Conservation (phyloP, 2,329 filamentous ascomycete genomes). For the Calonectria pseudoreteaudii region DNA sequence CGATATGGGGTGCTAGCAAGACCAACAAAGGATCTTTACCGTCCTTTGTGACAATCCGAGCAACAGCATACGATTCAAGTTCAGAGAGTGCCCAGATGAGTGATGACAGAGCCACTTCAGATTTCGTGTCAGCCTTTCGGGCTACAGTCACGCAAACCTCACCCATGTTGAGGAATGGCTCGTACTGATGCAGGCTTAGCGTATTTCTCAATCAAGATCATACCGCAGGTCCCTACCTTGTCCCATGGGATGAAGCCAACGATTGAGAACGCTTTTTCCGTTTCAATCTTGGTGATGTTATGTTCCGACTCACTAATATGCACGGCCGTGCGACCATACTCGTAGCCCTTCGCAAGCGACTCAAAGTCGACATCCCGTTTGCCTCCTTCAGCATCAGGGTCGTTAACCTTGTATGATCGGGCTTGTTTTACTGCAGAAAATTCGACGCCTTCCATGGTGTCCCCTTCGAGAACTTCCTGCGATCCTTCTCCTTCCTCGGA, state of each 20-base stretch:
- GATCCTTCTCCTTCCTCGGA: slow-evolving; percentile 59
- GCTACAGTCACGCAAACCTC: slow-evolving; percentile 83
- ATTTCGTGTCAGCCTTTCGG: slow-evolving; percentile 82
- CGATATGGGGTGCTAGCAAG: slow-evolving; percentile 83
- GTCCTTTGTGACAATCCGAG: slow-evolving; percentile 86
- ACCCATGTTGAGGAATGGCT: slow-evolving; percentile 87
- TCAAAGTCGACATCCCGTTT: slow-evolving; percentile 86
- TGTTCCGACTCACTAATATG: slow-evolving; percentile 88
- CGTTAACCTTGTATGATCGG: slow-evolving; percentile 84
- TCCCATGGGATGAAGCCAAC: slow-evolving; percentile 85
- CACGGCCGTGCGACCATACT: slow-evolving; percentile 92
- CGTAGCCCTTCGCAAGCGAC: slow-evolving; percentile 90
- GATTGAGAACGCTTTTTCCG: slow-evolving; percentile 79
- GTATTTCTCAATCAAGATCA: not conserved
- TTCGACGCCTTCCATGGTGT: slow-evolving; percentile 63
- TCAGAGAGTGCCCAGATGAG: slow-evolving; percentile 90
- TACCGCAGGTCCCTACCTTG: slow-evolving; percentile 63
- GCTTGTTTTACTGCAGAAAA: slow-evolving; percentile 80
- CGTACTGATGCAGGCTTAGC: slow-evolving; percentile 66
- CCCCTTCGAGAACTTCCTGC: slow-evolving; percentile 63
- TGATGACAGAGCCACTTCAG: slow-evolving; percentile 86
- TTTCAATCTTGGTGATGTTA: slow-evolving; percentile 90
- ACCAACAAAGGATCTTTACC: slow-evolving; percentile 81
- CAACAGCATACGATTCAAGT: slow-evolving; percentile 86
- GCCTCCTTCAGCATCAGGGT: slow-evolving; percentile 78